Conservation (phyloP, 1,284 basidiomycete genomes). For the Marasmius tenuissimus region DNA sequence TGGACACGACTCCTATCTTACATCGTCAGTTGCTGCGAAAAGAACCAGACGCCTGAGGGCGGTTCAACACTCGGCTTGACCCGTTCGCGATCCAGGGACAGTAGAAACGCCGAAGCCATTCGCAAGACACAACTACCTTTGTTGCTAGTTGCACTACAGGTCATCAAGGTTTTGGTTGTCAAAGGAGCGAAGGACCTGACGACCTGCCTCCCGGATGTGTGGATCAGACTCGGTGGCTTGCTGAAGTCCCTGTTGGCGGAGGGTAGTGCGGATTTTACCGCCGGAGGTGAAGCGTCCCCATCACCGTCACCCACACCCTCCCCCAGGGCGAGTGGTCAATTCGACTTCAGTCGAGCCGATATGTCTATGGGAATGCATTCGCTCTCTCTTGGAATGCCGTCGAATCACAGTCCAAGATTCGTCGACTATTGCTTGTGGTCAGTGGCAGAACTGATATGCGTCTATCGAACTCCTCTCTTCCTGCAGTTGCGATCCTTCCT, state of each 20-base stretch:
- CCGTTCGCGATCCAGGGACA: conserved; percentile 16
- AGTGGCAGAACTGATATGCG: conserved; percentile 64
- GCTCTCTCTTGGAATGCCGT: conserved; percentile 17
- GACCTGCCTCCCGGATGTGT: conserved; percentile 52
- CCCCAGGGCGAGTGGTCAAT: conserved; percentile 35
- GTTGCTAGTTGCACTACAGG: conserved; percentile 60
- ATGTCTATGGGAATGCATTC: conserved; percentile 8
- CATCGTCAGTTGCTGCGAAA: conserved; percentile 48
- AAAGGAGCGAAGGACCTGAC: conserved; percentile 66
- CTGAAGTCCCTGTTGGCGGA: conserved; percentile 51
- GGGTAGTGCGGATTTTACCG: conserved; percentile 58
- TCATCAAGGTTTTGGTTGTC: conserved; percentile 68
- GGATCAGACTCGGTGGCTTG: conserved; percentile 55
- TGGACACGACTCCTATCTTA: conserved; percentile 72
- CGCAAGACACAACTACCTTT: conserved; percentile 41
- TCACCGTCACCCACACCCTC: conserved; percentile 45
- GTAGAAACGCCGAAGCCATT: conserved; percentile 16
- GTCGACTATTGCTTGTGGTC: conserved; percentile 80
- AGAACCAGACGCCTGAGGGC: not conserved
- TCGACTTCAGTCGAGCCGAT: conserved; percentile 27
- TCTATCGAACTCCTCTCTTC: conserved; percentile 62
- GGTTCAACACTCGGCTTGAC: not conserved
- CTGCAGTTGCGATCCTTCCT: conserved; percentile 65
- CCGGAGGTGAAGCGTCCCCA: conserved; percentile 38
- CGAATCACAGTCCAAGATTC: conserved; percentile 46